Base-by-base conservation (phyloP, 495 filamentous ascomycete species). In the Hyphodiscus hymeniophilus region DNA sequence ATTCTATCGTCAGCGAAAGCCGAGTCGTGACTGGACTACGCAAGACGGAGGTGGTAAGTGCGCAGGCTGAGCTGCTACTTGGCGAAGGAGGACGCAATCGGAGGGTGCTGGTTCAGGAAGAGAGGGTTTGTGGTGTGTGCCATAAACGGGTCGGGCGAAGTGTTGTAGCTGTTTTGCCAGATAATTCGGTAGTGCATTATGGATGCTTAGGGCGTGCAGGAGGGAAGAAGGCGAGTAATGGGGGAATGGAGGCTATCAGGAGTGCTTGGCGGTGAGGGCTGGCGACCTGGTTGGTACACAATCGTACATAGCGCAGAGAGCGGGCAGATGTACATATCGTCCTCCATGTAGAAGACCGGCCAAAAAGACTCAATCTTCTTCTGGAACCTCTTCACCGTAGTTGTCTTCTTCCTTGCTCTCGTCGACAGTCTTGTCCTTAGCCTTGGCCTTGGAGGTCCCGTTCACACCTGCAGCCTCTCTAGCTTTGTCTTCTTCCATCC, bases 101-200 rank as follows among this genome's bases (percentile, higher is more conserved):
- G 47, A 71, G 82, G 51, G 88, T 94, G 24, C 76, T 88, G 7
- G 77, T 98, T 48, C 73, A 70, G 1, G 91, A 98, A 56, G 89
- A 96, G 54, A 74, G 86, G 48, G 82, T 92, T 18, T 98, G 92
- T 62, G 81, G 84, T 10, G 84, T 92, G 31, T 98, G 92, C 61
- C 82, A 94, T 63, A 96, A 95, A 68, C 68, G 92, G 47, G 74
- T 98, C 52, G 92, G 94, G 6, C 81, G 86, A 12, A 92, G 84
- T 64, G 92, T 94, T 16, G 84, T 97, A 40, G 68, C 71, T 2
- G 72, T 74, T 2, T 33, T 76, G 34, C 72, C 70, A n/a, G 69
- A 77, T 49, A 75, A 72, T 52, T 62, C 57, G 35, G 86, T 92
- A 12, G 84, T 94, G 45, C 88, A 94, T 68, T 84, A 91, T 60